Percentiles rank a stretch among this genome's conserved stretches.
Evolutionary conservation across 495 filamentous ascomycete genomes (phyloP).

Genomic region (Pseudoneurospora amorphoporcata): DNA sequence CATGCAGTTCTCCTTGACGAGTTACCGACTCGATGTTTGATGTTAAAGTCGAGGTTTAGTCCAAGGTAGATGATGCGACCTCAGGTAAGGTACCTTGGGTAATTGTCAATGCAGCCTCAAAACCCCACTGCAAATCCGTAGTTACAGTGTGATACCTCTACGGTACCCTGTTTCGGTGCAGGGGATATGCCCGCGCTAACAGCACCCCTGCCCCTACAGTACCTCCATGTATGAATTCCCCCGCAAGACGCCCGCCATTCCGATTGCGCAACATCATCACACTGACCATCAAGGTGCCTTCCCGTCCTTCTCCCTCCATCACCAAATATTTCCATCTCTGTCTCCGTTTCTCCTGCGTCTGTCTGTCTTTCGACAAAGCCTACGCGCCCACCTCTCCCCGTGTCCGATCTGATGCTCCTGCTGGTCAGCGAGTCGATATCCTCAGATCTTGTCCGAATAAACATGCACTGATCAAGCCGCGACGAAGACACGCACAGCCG

Average conservation of each 20-base stretch:
- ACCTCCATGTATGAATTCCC: neutral
- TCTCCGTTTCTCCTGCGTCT: neutral
- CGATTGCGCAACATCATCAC: no score
- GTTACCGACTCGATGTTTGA: no score
- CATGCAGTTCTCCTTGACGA: no score
- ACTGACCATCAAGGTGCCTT: no score
- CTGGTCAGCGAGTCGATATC: neutral
- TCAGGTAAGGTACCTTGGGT: no score
- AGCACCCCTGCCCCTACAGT: neutral
- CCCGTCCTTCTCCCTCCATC: neutral
- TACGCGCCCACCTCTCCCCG: neutral
- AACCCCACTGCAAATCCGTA: neutral
- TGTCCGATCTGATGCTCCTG: neutral
- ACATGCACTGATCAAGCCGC: neutral
- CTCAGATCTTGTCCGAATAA: neutral
- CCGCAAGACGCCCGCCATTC: neutral
- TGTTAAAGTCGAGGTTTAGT: no score
- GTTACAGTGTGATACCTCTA: neutral
- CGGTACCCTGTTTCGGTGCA: neutral
- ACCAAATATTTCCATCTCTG: neutral
- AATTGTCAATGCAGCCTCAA: neutral
- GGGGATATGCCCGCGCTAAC: neutral
- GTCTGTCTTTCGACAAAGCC: neutral
- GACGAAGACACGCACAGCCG: neutral
- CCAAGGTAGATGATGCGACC: no score